Evolutionary conservation across 106 monocot species (phyloP).

Genomic region (Posidonia australis): DNA sequence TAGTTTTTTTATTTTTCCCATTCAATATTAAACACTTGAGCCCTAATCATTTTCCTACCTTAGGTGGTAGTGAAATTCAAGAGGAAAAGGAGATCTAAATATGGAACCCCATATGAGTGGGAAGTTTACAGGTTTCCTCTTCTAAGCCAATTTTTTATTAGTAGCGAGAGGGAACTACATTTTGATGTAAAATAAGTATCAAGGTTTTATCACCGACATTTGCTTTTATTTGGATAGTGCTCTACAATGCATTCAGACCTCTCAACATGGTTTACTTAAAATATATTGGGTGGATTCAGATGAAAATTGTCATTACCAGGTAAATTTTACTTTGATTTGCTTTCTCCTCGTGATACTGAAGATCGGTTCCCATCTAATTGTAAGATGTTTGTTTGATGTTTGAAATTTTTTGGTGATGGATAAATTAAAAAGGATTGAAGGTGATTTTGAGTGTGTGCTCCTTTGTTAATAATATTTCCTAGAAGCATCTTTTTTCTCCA

Average conservation of each 20-base stretch:
- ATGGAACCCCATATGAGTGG: constrained; percentile 4
- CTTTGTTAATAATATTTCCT: too few relatives aligned
- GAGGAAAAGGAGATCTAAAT: too few relatives aligned
- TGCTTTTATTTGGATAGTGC: background rate
- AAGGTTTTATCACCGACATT: background rate
- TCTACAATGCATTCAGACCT: background rate
- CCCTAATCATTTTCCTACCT: too few relatives aligned
- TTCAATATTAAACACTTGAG: too few relatives aligned
- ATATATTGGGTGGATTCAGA: background rate
- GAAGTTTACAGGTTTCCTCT: constrained; percentile 2
- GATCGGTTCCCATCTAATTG: background rate
- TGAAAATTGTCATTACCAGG: background rate
- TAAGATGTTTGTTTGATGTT: too few relatives aligned
- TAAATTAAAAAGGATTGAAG: too few relatives aligned
- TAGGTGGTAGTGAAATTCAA: background rate
- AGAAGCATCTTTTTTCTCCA: too few relatives aligned
- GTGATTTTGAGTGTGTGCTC: too few relatives aligned
- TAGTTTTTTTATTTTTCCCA: too few relatives aligned
- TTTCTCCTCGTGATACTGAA: background rate
- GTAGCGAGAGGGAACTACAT: too few relatives aligned
- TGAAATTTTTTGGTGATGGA: background rate
- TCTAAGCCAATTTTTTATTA: background rate
- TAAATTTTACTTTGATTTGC: background rate
- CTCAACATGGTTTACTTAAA: background rate
- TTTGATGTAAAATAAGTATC: background rate